Base-by-base conservation (phyloP, 2,329 filamentous ascomycete genomes). In the Alternaria triticina region DNA sequence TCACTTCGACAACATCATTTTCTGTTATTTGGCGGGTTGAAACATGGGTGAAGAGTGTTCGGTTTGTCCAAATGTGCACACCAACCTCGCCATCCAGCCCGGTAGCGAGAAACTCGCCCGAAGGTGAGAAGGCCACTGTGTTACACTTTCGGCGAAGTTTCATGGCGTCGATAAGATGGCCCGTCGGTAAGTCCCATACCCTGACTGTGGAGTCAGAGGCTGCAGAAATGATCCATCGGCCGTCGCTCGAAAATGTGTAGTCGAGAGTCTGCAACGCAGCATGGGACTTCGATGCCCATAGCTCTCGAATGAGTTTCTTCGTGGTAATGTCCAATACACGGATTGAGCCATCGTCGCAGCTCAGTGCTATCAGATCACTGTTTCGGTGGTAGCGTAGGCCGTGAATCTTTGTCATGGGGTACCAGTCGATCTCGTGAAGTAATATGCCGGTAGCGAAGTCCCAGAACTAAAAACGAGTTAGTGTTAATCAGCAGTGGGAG, bases 41-140 rank as follows among this genome's bases (percentile, higher is more conserved):
- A 0, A 97, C 89, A 71, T 97, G 94, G 59, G 90, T 92, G 84
- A 97, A 99, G 1, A 98, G 84, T 0, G 91, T 91, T 74, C 92
- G 92, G 81, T 99, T 99, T 22, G 93, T 97, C 95, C 96, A 99
- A 51, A 99, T 88, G 70, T 93, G 90, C n/a, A 99, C 90, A 12
- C 96, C 96, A 1, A 97, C 87, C 67, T 90, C 89, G 61, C 91
- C 91, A 57, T 93, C 89, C 57, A 94, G 90, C 0, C 94, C 91
- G 4, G 94, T 96, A 4, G 96, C 96, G n/a, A 99, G 86, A 73
- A 94, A 98, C 75, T 99, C 96, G 13, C 95, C 96, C 0, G 93
- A 97, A 1, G 86, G 86, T 0, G 96, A 97, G 84, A 98, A 97
- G 8, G 94, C 89, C 12, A 99, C 84, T 3, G 93, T 90, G 15